Base-by-base conservation (phyloP, 2,329 filamentous ascomycete genomes). In the Diplodia seriata region DNA sequence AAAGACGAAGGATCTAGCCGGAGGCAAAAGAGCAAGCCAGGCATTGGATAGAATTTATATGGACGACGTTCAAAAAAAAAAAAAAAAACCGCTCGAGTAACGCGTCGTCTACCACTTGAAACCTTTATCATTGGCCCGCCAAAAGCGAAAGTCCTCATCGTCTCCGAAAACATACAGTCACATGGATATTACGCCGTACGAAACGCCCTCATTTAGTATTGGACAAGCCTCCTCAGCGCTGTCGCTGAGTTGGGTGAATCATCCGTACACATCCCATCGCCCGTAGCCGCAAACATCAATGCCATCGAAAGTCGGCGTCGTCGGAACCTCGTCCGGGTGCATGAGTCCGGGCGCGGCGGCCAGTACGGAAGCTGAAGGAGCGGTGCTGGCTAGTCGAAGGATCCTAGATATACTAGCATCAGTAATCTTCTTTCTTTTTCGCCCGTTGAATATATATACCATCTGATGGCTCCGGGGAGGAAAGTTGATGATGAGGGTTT, bases 11-110 rank as follows among this genome's bases (percentile, higher is more conserved):
- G 40, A 33, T 50, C 18, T 23, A 50, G 29, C 40, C 7, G 23
- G 23, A 3, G 23, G 23, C 3, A 20, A 61, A 40, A 56, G 49
- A 61, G 57, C 23, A 2, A 61, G 40, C 40, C 8, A 61, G 38
- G 36, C n/a, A 26, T 43, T 31, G 38, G 55, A 59, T 59, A 59
- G 55, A 47, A 40, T 43, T 38, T 47, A 11, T 15, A 23, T 26
- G 23, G 23, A 26, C 23, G 23, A 26, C 23, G 23, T 26, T 3
- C 23, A 26, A 26, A 26, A 2, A 26, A 26, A 26, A 26, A 2
- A 26, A 26, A 26, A 2, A 26, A 26, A 26, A 26, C 2, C 23
- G 23, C 23, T 26, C 23, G 23, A 3, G 3, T 26, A 26, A 3
- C 23, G 23, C 23, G 23, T 26, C 23, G 23, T 7, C 7, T 8